Conservation (phyloP, 2,329 filamentous ascomycete genomes). For the Aaosphaeria arxii region DNA sequence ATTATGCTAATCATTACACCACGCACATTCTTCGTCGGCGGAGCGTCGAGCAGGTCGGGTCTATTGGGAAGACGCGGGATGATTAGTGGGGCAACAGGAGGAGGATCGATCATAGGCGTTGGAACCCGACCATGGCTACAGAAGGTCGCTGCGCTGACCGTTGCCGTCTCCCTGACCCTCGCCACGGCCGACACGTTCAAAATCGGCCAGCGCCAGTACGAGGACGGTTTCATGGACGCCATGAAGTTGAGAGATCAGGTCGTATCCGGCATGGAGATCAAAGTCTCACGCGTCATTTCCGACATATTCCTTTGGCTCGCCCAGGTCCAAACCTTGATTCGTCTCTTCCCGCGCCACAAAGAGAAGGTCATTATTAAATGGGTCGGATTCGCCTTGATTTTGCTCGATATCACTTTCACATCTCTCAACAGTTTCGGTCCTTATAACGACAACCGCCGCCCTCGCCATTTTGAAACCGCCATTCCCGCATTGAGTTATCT, state of each 20-base stretch:
- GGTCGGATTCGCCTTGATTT: slow-evolving; percentile 92
- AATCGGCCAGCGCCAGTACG: slow-evolving; percentile 79
- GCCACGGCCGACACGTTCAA: slow-evolving; percentile 88
- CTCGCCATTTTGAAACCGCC: slow-evolving; percentile 79
- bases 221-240: slow-evolving; percentile 75
- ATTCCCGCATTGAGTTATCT: slow-evolving; percentile 89
- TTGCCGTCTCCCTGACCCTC: slow-evolving; percentile 82
- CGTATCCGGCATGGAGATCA: slow-evolving; percentile 79
- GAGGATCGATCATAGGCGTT: slow-evolving; percentile 70
- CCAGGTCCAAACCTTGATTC: slow-evolving; percentile 93
- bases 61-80: slow-evolving; percentile 79
- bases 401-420: slow-evolving; percentile 86
- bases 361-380: slow-evolving; percentile 99
- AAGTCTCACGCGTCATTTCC: slow-evolving; percentile 87
- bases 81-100: slow-evolving; percentile 69
- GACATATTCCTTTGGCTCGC: slow-evolving; percentile 97
- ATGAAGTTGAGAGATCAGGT: slow-evolving; percentile 72
- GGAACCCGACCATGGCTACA: slow-evolving; percentile 93
- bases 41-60: slow-evolving; percentile 62
- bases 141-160: slow-evolving; percentile 61
- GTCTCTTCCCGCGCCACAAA: slow-evolving; percentile 90
- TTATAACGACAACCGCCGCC: slow-evolving; percentile 56
- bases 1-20: slow-evolving; percentile 93
- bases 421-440: slow-evolving; percentile 81
- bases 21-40: slow-evolving; percentile 87